These are phyloP conservation scores for Penicillium sp. DNA, from an alignment of 2,329 filamentous ascomycete species.

Conservation along the genomic window DNA sequence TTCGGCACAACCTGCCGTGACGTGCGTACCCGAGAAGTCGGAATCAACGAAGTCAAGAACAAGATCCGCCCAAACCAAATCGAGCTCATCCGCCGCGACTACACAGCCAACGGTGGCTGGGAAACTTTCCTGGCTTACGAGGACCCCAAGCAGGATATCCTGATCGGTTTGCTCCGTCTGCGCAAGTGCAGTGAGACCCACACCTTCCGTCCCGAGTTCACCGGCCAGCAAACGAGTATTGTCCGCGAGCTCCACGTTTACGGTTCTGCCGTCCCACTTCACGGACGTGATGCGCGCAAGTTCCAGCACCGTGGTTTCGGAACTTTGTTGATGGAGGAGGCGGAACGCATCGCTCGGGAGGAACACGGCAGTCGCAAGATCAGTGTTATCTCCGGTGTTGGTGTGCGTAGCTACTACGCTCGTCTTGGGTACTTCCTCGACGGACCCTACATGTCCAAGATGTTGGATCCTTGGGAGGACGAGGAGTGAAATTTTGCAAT, in stretches of 20 bases:
- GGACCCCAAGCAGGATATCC: slow-evolving; percentile 96
- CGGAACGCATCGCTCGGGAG: slow-evolving; percentile 88
- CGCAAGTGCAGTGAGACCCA: slow-evolving; percentile 89
- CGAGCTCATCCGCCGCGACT: slow-evolving; percentile 91
- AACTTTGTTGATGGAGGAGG: slow-evolving; percentile 95
- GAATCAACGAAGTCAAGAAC: slow-evolving; percentile 98
- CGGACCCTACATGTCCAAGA: slow-evolving; percentile 74
- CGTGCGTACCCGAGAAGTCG: slow-evolving; percentile 92
- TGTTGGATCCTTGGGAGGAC: slow-evolving; percentile 45
- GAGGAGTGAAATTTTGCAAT: slow-evolving; percentile 30
- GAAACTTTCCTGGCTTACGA: slow-evolving; percentile 98
- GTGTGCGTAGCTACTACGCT: slow-evolving; percentile 91
- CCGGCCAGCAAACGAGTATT: slow-evolving; percentile 82
- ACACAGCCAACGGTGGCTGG: slow-evolving; percentile 94
- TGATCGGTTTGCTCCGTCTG: slow-evolving; percentile 85
- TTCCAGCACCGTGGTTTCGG: slow-evolving; percentile 99
- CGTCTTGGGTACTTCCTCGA: slow-evolving; percentile 93
- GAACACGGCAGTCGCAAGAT: slow-evolving; percentile 95
- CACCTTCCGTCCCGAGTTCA: slow-evolving; percentile 87
- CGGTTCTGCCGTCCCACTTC: slow-evolving; percentile 94
- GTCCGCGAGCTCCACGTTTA: slow-evolving; percentile 96
- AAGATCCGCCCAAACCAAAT: slow-evolving; percentile 97
- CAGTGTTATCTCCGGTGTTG: slow-evolving; percentile 96
- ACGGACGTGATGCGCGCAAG: slow-evolving; percentile 90
- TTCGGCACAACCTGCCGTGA: slow-evolving; percentile 97